These are phyloP conservation scores for Plasmodium sp. DNA, from an alignment of 169 alveolate genomes.

Conservation along the genomic window DNA sequence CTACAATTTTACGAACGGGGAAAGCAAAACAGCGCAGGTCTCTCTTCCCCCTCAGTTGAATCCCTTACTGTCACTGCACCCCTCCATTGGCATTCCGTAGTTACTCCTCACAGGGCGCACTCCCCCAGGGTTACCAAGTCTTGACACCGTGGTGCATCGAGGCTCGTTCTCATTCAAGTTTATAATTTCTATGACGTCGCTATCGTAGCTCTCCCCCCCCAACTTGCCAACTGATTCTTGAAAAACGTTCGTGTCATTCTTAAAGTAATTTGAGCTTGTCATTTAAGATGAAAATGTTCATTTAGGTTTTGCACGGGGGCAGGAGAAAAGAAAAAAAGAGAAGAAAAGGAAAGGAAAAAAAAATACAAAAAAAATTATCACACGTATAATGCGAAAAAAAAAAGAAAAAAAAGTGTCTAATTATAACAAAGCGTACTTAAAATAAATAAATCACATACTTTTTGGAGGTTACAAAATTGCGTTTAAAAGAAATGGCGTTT, in stretches of 20 bases:
- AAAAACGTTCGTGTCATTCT: conserved; percentile 17
- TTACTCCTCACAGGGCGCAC: neutral
- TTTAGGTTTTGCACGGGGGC: neutral
- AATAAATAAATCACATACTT: neutral
- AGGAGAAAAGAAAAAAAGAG: neutral
- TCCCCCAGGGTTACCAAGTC: neutral
- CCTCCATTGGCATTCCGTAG: neutral
- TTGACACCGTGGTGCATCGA: neutral
- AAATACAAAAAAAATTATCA: neutral
- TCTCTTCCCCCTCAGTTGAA: neutral
- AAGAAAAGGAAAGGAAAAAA: neutral
- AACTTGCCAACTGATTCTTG: neutral
- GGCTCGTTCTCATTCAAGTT: conserved; percentile 41
- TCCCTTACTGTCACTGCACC: conserved; percentile 36
- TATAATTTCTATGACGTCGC: conserved; percentile 59
- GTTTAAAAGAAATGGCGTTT: neutral
- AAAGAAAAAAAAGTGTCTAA: neutral
- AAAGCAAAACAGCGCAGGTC: neutral
- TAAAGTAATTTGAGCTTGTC: conserved; percentile 61
- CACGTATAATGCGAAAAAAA: neutral
- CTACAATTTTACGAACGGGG: neutral
- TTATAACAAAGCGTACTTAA: neutral
- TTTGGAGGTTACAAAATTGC: neutral
- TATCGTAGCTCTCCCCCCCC: conserved; percentile 12
- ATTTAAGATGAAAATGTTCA: conserved; percentile 40